Evolutionary conservation across 192 early-diverging fungal genomes (phyloP).

Genomic region (Coemansia sp.): DNA sequence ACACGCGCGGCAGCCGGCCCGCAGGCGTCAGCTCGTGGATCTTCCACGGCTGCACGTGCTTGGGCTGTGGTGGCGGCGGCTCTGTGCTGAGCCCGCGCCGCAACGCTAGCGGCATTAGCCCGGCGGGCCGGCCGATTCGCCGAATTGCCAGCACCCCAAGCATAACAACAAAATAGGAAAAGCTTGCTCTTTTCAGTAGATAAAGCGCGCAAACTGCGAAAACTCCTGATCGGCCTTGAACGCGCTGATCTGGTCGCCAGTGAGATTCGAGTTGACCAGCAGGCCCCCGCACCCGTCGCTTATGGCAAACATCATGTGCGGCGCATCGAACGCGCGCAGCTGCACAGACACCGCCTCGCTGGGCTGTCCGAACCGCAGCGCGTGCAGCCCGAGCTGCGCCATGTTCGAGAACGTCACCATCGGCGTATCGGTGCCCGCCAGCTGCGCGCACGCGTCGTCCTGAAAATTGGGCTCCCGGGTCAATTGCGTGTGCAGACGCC

Average conservation of each 20-base stretch:
- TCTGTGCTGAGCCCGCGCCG: no score
- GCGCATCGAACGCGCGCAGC: constrained; percentile 18
- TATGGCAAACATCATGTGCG: constrained; percentile 25
- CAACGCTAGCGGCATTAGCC: no score
- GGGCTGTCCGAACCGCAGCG: constrained; percentile 6
- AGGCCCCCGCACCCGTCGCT: constrained; percentile 14
- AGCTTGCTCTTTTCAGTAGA: no score
- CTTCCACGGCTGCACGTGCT: constrained; percentile 25
- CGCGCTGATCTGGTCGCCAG: no score
- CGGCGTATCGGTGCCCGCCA: constrained; percentile 18
- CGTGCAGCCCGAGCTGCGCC: background rate
- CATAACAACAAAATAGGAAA: no score
- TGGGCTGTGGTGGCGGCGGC: no score
- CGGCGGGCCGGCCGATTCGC: no score
- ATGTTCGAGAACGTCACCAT: constrained; percentile 28
- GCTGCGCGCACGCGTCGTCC: background rate
- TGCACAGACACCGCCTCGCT: background rate
- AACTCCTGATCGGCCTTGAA: no score
- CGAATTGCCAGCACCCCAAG: no score
- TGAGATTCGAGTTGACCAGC: constrained; percentile 17
- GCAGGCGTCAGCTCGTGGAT: constrained; percentile 18
- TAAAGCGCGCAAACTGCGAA: no score
- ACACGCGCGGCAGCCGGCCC: constrained; percentile 28
- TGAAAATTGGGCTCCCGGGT: background rate
- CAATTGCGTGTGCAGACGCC: background rate